A percentile compares a stretch with the other conserved stretches of the same genome.
Evolutionary conservation across 2,329 filamentous ascomycete genomes (phyloP).

Genomic region (Alternaria angustiovoidea): DNA sequence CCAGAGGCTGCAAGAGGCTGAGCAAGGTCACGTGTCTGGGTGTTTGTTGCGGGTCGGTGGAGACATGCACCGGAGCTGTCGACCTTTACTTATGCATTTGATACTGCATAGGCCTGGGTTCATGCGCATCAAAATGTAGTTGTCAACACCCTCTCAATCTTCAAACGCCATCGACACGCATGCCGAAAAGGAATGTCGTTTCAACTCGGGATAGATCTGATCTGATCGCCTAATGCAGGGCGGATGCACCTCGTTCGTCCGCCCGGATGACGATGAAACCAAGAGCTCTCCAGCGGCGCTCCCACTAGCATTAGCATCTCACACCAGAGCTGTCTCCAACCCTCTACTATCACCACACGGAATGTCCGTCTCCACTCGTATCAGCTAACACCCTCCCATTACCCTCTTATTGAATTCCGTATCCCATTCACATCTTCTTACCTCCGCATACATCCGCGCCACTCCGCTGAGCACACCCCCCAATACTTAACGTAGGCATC

Average conservation of each 20-base stretch:
- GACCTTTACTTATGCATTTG: background rate
- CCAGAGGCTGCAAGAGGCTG: slow-evolving; percentile 11
- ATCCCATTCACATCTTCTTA: slow-evolving; percentile 6
- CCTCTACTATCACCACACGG: slow-evolving; percentile 8
- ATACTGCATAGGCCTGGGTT: background rate
- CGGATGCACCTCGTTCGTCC: slow-evolving; percentile 23
- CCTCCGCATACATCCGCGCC: slow-evolving; percentile 21
- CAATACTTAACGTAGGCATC: background rate
- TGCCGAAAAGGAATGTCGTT: background rate
- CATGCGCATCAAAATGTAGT: background rate
- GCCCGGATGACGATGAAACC: slow-evolving; percentile 34
- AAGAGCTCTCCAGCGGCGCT: slow-evolving; percentile 13
- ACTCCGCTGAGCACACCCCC: slow-evolving; percentile 15
- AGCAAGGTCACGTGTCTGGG: slow-evolving; percentile 5
- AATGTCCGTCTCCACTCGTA: slow-evolving; percentile 17
- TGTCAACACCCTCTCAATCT: background rate
- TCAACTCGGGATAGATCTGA: slow-evolving; percentile 4
- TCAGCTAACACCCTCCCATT: slow-evolving; percentile 10
- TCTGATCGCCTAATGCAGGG: slow-evolving; percentile 17
- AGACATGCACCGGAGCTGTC: background rate
- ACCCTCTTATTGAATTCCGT: background rate
- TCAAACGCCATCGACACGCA: background rate
- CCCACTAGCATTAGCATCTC: slow-evolving; percentile 23
- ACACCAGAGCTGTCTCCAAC: slow-evolving; percentile 11
- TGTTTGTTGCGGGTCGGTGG: background rate